Evolutionary conservation across 306 rosid species (phyloP).

Genomic region (Macrotyloma uniflorum): DNA sequence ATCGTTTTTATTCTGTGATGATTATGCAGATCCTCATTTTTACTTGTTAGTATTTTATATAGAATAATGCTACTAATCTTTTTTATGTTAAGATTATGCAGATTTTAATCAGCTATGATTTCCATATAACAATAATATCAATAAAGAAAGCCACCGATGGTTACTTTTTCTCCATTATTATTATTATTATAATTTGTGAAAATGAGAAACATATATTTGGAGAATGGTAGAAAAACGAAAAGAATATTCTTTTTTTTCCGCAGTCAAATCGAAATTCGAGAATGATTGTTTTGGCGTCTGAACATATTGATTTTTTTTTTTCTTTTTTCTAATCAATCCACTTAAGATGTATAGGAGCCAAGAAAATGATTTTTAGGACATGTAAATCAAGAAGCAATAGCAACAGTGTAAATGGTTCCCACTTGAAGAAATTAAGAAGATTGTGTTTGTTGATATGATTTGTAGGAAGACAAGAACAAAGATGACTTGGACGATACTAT

Average conservation of each 20-base stretch:
- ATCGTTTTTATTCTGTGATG: too few species aligned
- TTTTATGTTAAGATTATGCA: too few species aligned
- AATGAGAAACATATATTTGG: neutral
- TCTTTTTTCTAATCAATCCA: neutral
- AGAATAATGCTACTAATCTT: too few species aligned
- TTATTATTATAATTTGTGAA: neutral
- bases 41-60: neutral
- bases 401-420: neutral
- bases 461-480: slow-evolving; percentile 60
- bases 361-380: neutral
- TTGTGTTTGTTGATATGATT: slow-evolving; percentile 13
- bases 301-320: neutral
- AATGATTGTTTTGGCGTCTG: neutral
- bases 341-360: neutral
- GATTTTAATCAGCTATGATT: neutral
- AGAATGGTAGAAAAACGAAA: neutral
- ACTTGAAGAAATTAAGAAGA: neutral
- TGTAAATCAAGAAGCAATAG: slow-evolving; percentile 23
- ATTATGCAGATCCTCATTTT: too few species aligned
- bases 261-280: neutral
- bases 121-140: neutral
- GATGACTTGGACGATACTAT: slow-evolving; percentile 51
- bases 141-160: neutral
- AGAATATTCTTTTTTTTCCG: neutral
- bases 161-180: neutral